Percentiles rank a stretch among this genome's conserved stretches.
Evolutionary conservation across 805 yeast species (phyloP).

Genomic region (Grigorovia jiainica): DNA sequence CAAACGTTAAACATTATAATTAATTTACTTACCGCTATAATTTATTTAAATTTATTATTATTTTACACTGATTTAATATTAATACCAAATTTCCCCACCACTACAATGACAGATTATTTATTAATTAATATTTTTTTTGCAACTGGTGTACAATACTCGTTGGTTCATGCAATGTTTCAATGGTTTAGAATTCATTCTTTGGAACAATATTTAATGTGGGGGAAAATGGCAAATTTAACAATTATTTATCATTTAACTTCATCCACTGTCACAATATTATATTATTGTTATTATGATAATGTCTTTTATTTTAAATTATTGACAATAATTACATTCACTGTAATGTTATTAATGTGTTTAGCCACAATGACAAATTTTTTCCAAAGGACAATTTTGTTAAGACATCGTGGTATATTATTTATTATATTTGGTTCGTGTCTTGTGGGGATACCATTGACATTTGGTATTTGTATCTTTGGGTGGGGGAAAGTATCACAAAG

Average conservation of each 20-base stretch:
- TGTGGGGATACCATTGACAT: constrained; percentile 56
- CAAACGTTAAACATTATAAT: constrained; percentile 4
- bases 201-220: constrained; percentile 40
- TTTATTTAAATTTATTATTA: constrained; percentile 10
- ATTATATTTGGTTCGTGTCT: constrained; percentile 68
- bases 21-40: constrained; percentile 1
- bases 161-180: constrained; percentile 53
- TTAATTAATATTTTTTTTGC: constrained; percentile 42
- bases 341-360: constrained; percentile 51
- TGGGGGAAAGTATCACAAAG: constrained; percentile 36
- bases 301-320: constrained; percentile 21
- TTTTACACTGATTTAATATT: constrained; percentile 18
- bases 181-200: constrained; percentile 52
- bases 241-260: constrained; percentile 53
- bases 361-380: constrained; percentile 56
- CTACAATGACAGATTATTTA: constrained; percentile 34
- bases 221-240: constrained; percentile 61
- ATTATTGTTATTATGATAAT: constrained; percentile 33
- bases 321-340: constrained; percentile 32
- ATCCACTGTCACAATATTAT: constrained; percentile 41
- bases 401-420: constrained; percentile 38
- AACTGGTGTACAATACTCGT: constrained; percentile 47
- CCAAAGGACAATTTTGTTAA: constrained; percentile 47
- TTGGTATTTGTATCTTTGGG: constrained; percentile 44
- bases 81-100: constrained; percentile 19